phyloP scores from a whole-genome alignment of 306 rosid genomes.

The Dryas alaskensis region DNA sequence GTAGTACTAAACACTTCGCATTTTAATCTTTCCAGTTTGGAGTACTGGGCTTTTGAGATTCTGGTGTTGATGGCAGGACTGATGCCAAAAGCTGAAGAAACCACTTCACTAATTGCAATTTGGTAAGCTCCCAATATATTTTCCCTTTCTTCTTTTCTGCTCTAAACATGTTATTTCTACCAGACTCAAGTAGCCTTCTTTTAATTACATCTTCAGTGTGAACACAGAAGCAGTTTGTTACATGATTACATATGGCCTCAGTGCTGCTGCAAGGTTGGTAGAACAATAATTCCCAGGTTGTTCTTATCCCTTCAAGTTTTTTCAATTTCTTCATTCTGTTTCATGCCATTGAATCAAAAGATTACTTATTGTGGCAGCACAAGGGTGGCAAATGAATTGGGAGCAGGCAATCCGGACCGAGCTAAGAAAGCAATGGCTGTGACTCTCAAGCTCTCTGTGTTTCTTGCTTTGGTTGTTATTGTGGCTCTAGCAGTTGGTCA shows the following conservation, averaged over 20 bases:
- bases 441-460: slow-evolving; percentile 59
- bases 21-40: slow-evolving; percentile 55
- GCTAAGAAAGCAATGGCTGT: slow-evolving; percentile 80
- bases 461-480: slow-evolving; percentile 45
- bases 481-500: slow-evolving; percentile 59
- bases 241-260: slow-evolving; percentile 72
- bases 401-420: slow-evolving; percentile 54
- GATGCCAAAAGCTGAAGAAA: slow-evolving; percentile 56
- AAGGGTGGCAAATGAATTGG: slow-evolving; percentile 85
- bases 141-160: slow-evolving; percentile 1
- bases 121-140: slow-evolving; percentile 46
- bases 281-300: not conserved
- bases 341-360: not conserved
- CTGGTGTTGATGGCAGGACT: slow-evolving; percentile 79
- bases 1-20: not conserved
- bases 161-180: not conserved
- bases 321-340: slow-evolving; percentile 1
- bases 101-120: slow-evolving; percentile 79
- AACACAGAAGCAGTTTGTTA: slow-evolving; percentile 69
- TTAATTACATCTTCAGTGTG: slow-evolving; percentile 36
- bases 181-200: not conserved
- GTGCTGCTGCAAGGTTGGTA: slow-evolving; percentile 78
- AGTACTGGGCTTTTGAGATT: slow-evolving; percentile 78
- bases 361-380: slow-evolving; percentile 41
- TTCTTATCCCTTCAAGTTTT: slow-evolving; percentile 2